Evolutionary conservation across 2,329 filamentous ascomycete genomes (phyloP), one percentile per base, ranked within the genome.

Genomic region (Venturia aucupariae): DNA sequence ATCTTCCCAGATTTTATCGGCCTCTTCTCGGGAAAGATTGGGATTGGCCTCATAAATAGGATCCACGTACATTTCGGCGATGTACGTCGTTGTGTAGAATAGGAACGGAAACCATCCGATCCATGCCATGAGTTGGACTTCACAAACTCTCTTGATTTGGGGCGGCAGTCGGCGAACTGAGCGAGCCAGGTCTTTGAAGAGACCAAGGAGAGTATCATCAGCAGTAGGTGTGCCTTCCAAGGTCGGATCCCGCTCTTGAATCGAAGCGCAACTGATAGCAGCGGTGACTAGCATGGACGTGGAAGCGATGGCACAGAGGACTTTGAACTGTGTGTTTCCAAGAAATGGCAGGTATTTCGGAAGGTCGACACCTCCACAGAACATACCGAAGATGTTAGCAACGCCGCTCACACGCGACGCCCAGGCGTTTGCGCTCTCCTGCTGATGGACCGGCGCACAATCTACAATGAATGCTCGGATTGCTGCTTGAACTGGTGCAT

Each of bases 61-160:
- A 72, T 96, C 88, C 22, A 91, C 89, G 70, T 96, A 96, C 65
- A 97, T 90, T 72, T 96, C 91, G 67, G 90, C 92, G 69, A 97
- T 89, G 74, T 94, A 97, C 22, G 91, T 95, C 1, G 92, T 96
- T 5, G 91, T 91, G 78, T 97, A 97, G 77, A 96, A 97, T 2
- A 97, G 82, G 74, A 96, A 92, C 0, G 92, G 92, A 71, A 97
- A 97, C 85, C 93, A 97, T 62, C 91, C 93, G 65, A 97, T 87
- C 92, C 92, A 97, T 5, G 91, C 90, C 66, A 87, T 92, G 70
- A 80, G 77, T 64, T 81, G 79, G 0, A 80, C 78, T 62, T 76
- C 70, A 65, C 92, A 97, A 44, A 97, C 90, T 67, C 85, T 87
- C 67, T 83, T 83, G 68, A 94, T 91, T 75, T 96, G 92, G 0